Base-by-base conservation (phyloP, 352 stramenopile genomes). In the Phytophthora pinifolia region DNA sequence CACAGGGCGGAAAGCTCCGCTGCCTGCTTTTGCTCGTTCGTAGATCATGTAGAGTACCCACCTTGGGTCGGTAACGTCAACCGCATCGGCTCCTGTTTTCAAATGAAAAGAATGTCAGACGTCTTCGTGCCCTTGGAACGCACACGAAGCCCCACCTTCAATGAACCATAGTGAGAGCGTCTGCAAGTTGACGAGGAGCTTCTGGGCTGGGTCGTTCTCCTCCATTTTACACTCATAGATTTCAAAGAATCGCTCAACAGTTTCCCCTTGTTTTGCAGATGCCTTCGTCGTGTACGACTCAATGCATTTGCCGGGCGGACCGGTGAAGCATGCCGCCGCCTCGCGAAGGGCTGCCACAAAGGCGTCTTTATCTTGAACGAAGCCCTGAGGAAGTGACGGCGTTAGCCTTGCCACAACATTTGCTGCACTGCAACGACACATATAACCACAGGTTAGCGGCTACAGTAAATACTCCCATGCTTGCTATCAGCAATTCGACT, bases 1-100 rank as follows among this genome's bases (percentile, higher is more conserved):
- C 0, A 87, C 78, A 6, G 77, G 80, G 2, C 46, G 38, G 32
- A 79, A 83, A 15, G 34, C 31, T 13, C 58, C 48, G 3, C 17
- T 47, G 1, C 30, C 30, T 2, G 53, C 38, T 3, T 62, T 39
- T 0, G 55, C 46, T 7, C 74, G 72, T 52, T 90, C 78, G 65
- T 92, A 92, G 22, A 83, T 65, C 15, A 89, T n/a, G 64, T 95
- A 93, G 12, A 92, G 38, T 14, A 88, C 59, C 85, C 85, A 95
- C 13, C 83, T 74, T 31, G 79, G 71, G 31, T 95, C 85, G 1
- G 57, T 59, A 10, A 93, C 83, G 20, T 95, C 79, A 33, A 95
- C 68, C 3, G 67, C 62, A 50, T 92, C 82, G 9, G 85, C 85
- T 14, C 79, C 79, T 88, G 37, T 27, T 27, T 5, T 27, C 22